These are phyloP conservation scores for Xerophyta viscosa DNA, from an alignment of 106 monocot genomes.

Conservation along the genomic window DNA sequence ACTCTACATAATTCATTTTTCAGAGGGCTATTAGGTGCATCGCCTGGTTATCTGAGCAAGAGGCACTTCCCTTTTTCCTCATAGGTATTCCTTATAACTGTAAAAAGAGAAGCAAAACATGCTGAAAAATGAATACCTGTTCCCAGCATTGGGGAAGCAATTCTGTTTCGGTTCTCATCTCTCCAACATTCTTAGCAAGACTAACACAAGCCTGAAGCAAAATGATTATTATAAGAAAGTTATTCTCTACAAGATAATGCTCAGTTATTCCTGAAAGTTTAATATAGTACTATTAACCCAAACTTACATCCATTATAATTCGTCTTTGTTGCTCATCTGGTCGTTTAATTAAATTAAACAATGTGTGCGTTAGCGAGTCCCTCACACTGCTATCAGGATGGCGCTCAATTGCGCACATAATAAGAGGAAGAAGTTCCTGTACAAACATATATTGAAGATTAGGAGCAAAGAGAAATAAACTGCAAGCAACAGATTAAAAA, in stretches of 20 bases:
- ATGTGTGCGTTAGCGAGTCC: slow-evolving; percentile 88
- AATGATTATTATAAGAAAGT: background rate
- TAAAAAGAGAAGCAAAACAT: background rate
- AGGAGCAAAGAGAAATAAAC: slow-evolving; percentile 3
- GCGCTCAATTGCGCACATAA: slow-evolving; percentile 97
- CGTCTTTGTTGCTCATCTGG: slow-evolving; percentile 93
- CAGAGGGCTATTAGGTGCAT: too few species aligned
- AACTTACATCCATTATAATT: slow-evolving; percentile 95
- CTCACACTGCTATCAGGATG: slow-evolving; percentile 82
- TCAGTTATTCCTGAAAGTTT: background rate
- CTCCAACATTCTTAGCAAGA: slow-evolving; percentile 87
- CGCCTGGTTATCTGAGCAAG: too few species aligned
- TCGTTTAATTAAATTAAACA: slow-evolving; percentile 96
- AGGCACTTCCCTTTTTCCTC: too few species aligned
- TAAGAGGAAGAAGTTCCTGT: slow-evolving; percentile 97
- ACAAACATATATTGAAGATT: slow-evolving; percentile 3
- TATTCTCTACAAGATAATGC: background rate
- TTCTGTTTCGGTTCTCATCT: slow-evolving; percentile 99
- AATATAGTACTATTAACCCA: background rate
- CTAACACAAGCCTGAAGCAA: slow-evolving; percentile 77
- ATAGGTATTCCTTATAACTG: too few species aligned
- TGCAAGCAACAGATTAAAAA: slow-evolving; percentile 16
- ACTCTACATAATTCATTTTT: too few species aligned
- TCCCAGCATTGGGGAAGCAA: slow-evolving; percentile 99
- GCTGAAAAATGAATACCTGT: slow-evolving; percentile 47